Conservation (phyloP, 441 rosid species). For the Adansonia rubrostipa region DNA sequence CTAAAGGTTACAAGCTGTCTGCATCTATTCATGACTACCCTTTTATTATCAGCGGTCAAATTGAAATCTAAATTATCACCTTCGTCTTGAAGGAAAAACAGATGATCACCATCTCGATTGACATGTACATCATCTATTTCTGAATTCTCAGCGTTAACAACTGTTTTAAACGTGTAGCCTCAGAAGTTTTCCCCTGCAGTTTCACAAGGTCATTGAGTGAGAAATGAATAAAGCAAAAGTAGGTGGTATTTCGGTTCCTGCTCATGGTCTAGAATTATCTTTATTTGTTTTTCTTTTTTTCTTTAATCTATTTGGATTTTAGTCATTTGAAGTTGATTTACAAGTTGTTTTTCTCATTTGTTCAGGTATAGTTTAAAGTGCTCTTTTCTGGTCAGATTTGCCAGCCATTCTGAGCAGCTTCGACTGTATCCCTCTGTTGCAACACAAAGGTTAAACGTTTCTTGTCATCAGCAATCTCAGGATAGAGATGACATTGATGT, state of each 20-base stretch:
- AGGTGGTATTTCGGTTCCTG: conserved; percentile 14
- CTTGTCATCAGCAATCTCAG: conserved; percentile 21
- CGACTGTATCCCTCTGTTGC: conserved; percentile 63
- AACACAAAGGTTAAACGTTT: conserved; percentile 17
- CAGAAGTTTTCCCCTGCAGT: conserved; percentile 86
- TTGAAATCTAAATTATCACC: conserved; percentile 32
- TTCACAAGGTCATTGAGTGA: conserved; percentile 40
- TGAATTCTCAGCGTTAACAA: conserved; percentile 67
- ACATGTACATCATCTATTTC: conserved; percentile 80
- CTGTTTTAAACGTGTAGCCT: conserved; percentile 55
- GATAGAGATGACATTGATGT: conserved; percentile 9
- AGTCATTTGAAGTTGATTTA: conserved; percentile 9
- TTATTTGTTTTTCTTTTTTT: background rate
- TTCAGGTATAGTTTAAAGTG: conserved; percentile 34
- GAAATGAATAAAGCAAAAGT: conserved; percentile 34
- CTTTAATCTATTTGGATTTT: background rate
- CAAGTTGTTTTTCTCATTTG: conserved; percentile 3
- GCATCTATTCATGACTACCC: conserved; percentile 25
- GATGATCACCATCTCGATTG: conserved; percentile 90
- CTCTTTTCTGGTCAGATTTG: conserved; percentile 45
- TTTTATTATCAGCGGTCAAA: conserved; percentile 30
- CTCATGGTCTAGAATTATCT: conserved; percentile 24
- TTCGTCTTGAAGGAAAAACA: conserved; percentile 63
- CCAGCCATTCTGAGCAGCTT: conserved; percentile 76
- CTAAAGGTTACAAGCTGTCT: conserved; percentile 33